These are phyloP conservation scores for Dendrobium chrysotoxum DNA, from an alignment of 106 monocot species.

Conservation along the genomic window DNA sequence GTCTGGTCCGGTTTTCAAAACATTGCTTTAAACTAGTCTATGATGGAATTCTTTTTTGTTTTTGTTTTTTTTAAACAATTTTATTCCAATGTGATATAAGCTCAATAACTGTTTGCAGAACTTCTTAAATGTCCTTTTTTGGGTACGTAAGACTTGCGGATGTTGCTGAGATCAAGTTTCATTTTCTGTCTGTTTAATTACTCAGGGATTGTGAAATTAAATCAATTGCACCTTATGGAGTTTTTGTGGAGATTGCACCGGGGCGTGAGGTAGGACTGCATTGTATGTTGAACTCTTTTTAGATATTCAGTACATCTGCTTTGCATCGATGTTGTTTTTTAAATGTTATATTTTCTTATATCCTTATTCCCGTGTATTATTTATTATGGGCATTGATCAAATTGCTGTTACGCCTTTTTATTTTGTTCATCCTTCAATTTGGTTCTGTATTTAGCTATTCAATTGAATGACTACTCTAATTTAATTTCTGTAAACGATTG, in stretches of 20 bases:
- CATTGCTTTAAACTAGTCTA: too few relatives aligned
- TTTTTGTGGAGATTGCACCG: slow-evolving; percentile 95
- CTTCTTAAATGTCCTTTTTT: background rate
- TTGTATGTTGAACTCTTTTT: background rate
- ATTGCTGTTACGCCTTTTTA: background rate
- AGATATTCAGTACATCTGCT: background rate
- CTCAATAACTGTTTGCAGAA: background rate
- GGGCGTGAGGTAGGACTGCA: slow-evolving; percentile 68
- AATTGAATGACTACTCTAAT: background rate
- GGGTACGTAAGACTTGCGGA: background rate
- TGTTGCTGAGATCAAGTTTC: background rate
- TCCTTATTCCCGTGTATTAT: background rate
- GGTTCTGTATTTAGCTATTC: background rate
- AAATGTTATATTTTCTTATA: background rate
- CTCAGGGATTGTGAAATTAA: slow-evolving; percentile 88
- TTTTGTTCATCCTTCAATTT: background rate
- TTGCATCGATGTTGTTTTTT: background rate
- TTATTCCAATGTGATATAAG: background rate
- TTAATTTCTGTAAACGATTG: background rate
- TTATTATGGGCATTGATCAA: background rate
- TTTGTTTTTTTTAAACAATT: too few relatives aligned
- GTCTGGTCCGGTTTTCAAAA: too few relatives aligned
- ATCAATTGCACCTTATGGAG: slow-evolving; percentile 85
- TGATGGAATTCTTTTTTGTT: too few relatives aligned
- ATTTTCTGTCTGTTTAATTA: slow-evolving; percentile 6